Percentiles rank a stretch among this genome's conserved stretches.
These are phyloP conservation scores for Neofusicoccum sp. DNA, from an alignment of 2,329 filamentous ascomycete genomes.

Conservation along the genomic window DNA sequence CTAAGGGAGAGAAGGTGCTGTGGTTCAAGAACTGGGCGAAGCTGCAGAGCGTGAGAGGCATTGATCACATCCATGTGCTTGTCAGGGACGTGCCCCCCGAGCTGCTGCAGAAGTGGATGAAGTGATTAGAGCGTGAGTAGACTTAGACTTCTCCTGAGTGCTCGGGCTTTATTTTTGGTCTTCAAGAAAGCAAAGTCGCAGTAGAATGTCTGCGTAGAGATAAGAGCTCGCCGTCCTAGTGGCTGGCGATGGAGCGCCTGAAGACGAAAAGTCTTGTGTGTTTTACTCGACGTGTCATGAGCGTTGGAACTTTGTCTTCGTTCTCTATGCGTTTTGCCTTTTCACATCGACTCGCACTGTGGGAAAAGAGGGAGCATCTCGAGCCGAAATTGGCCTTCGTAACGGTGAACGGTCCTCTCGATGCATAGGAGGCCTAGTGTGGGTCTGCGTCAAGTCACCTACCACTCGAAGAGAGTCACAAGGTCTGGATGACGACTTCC, in stretches of 20 bases:
- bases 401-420: too few relatives aligned
- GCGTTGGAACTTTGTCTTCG: not conserved
- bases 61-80: conserved; percentile 61
- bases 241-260: not conserved
- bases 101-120: conserved; percentile 31
- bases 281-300: conserved; percentile 1
- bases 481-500: too few relatives aligned
- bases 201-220: not conserved
- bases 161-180: not conserved
- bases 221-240: not conserved
- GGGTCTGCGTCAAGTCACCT: too few relatives aligned
- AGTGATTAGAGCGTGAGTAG: conserved; percentile 22
- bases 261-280: not conserved
- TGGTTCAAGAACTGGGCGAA: conserved; percentile 69
- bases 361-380: too few relatives aligned
- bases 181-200: not conserved
- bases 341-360: not conserved
- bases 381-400: too few relatives aligned
- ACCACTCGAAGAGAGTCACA: too few relatives aligned
- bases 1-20: conserved; percentile 51
- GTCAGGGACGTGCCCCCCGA: conserved; percentile 46
- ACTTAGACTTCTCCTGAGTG: not conserved
- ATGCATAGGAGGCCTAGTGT: too few relatives aligned
- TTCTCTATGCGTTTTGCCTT: not conserved
- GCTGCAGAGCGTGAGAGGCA: conserved; percentile 61